Evolutionary conservation across 148 eudicot genomes (phyloP).

Genomic region (Vaccinium macrocarpon): DNA sequence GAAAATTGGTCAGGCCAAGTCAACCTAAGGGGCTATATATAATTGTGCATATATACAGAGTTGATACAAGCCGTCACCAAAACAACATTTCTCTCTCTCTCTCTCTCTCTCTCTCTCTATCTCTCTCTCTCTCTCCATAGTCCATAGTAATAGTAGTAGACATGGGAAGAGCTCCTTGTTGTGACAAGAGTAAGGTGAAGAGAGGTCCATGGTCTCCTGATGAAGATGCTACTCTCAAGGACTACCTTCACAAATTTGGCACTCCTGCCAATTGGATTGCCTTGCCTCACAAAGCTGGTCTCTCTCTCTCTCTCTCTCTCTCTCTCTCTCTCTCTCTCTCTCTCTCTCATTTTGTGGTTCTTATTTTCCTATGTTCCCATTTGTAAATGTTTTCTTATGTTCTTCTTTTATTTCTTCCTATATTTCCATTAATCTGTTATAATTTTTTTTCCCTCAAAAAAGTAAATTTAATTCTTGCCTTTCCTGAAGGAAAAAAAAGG

Average conservation of each 20-base stretch:
- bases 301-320: slow-evolving; percentile 17
- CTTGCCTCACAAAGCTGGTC: slow-evolving; percentile 64
- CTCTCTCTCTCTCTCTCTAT: slow-evolving; percentile 12
- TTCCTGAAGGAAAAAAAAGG: not conserved
- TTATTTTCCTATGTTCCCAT: not conserved
- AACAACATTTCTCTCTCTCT: not conserved
- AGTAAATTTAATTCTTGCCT: not conserved
- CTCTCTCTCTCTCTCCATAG: not conserved
- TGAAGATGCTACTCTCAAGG: slow-evolving; percentile 62
- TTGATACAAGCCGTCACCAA: not conserved
- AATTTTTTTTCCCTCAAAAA: too few relatives aligned
- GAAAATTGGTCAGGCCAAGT: not conserved
- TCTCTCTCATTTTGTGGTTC: not conserved
- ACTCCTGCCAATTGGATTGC: slow-evolving; percentile 78
- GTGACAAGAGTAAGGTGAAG: slow-evolving; percentile 70
- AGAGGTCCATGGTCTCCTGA: slow-evolving; percentile 84
- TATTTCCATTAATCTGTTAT: not conserved
- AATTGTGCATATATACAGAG: not conserved
- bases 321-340: slow-evolving; percentile 4
- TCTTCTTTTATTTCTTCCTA: not conserved
- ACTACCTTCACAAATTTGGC: slow-evolving; percentile 48
- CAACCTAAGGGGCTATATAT: not conserved
- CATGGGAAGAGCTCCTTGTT: slow-evolving; percentile 83
- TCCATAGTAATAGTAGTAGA: not conserved
- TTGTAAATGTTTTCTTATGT: not conserved